phyloP scores from a whole-genome alignment of 1,284 basidiomycete species.

The Puccinia hordei region DNA sequence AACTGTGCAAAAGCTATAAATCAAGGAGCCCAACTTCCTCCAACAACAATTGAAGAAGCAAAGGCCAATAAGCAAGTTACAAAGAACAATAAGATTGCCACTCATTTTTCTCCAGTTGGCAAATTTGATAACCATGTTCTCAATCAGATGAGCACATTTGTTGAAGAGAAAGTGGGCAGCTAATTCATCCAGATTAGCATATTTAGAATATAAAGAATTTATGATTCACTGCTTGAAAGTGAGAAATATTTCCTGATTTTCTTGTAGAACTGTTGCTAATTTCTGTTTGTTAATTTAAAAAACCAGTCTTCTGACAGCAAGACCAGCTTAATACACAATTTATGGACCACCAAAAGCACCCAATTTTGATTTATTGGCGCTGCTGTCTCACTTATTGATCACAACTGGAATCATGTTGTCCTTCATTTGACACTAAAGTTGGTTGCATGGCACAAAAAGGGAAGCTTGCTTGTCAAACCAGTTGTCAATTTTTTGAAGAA shows the following conservation, averaged over 20 bases:
- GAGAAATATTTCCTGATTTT: neutral
- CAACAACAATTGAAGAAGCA: neutral
- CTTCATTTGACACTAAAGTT: neutral
- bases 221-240: neutral
- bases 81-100: neutral
- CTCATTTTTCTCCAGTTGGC: neutral
- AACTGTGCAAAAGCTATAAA: neutral
- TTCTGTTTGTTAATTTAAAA: neutral
- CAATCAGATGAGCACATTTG: neutral
- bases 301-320: neutral
- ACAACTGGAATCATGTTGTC: neutral
- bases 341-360: slow-evolving; percentile 7
- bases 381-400: neutral
- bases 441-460: slow-evolving; percentile 13
- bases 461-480: neutral
- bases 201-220: neutral
- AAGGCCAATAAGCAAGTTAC: neutral
- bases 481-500: neutral
- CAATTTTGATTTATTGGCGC: slow-evolving; percentile 11
- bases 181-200: neutral
- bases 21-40: neutral
- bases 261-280: neutral
- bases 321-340: neutral
- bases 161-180: neutral
- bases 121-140: neutral